Base-by-base conservation (phyloP, 2,329 filamentous ascomycete species). In the Neopestalotiopsis sp. region DNA sequence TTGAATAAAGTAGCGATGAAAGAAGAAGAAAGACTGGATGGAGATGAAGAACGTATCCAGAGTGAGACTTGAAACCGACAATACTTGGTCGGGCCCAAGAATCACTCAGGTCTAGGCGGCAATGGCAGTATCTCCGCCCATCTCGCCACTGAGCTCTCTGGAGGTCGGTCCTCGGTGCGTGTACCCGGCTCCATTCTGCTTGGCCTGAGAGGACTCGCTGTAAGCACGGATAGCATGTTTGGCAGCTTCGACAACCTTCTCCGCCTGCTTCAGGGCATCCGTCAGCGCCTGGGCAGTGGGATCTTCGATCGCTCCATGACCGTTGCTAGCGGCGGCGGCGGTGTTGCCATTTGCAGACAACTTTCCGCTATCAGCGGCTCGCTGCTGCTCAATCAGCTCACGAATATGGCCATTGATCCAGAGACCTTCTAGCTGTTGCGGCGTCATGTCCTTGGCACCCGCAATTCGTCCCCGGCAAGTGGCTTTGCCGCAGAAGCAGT, bases 401-500 rank as follows among this genome's bases (percentile, higher is more conserved):
- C 83, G 83, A 71, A 91, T 90, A 80, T 91, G 89, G 12, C 81
- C 83, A 76, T 89, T 91, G 56, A 92, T 81, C 85, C 87, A 92
- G 70, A 88, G 81, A 52, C 88, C 86, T 56, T 84, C 80, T 71
- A 93, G 81, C 73, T 88, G 84, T 57, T 81, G 78, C 13, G 78
- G 72, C 4, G 80, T 74, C 87, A 93, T 90, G 74, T 89, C 84
- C 74, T 83, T 85, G 13, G 91, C 91, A 17, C 91, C 91, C 58
- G 81, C 78, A 71, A 94, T 92, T 71, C 79, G 83, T 17, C 90
- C 90, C 66, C 85, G 84, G 80, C 91, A 94, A 24, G 81, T 81
- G 0, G 82, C 72, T 4, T 83, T 84, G 70, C 84, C 84, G 77
- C 91, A 94, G 69, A 86, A 82, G 77, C 91, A 94, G 69, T 86